These are phyloP conservation scores for Colletotrichum sp. DNA, from an alignment of 2,329 filamentous ascomycete species.

Conservation along the genomic window DNA sequence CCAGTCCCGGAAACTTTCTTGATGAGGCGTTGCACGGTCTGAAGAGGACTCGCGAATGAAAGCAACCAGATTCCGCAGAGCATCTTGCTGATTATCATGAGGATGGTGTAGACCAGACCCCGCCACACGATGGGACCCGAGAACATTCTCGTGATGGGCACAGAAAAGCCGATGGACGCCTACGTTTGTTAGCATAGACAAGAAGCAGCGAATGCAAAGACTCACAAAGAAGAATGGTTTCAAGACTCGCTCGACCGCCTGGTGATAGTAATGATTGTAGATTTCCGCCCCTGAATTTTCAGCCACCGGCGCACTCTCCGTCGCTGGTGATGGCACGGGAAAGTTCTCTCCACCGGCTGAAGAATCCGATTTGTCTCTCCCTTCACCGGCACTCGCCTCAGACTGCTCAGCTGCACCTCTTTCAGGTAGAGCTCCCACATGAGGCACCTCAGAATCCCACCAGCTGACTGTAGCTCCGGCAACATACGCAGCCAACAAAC, in stretches of 20 bases:
- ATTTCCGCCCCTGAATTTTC: constrained; percentile 23
- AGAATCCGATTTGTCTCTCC: not conserved
- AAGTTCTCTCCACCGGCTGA: not conserved
- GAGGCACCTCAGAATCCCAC: constrained; percentile 54
- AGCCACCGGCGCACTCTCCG: not conserved
- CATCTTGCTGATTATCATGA: constrained; percentile 72
- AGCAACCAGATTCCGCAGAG: constrained; percentile 65
- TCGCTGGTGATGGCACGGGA: not conserved
- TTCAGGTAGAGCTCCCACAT: not conserved
- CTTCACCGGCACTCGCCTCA: not conserved
- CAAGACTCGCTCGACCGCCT: constrained; percentile 55
- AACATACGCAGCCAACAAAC: constrained; percentile 67
- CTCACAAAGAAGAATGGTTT: constrained; percentile 77
- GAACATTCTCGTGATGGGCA: constrained; percentile 77
- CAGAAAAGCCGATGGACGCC: constrained; percentile 76
- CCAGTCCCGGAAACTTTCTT: not conserved
- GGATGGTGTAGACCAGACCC: constrained; percentile 71
- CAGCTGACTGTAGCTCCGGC: constrained; percentile 64
- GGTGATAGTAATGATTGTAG: constrained; percentile 45
- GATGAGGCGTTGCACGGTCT: not conserved
- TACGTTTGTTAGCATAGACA: constrained; percentile 22
- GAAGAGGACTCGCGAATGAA: constrained; percentile 32
- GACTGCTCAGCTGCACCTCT: not conserved
- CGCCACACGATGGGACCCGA: constrained; percentile 68
- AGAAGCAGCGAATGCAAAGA: not conserved